A percentile compares a stretch with the other conserved stretches of the same genome.
Evolutionary conservation across 331 rosid genomes (phyloP).

Genomic region (Spiraea crenata): DNA sequence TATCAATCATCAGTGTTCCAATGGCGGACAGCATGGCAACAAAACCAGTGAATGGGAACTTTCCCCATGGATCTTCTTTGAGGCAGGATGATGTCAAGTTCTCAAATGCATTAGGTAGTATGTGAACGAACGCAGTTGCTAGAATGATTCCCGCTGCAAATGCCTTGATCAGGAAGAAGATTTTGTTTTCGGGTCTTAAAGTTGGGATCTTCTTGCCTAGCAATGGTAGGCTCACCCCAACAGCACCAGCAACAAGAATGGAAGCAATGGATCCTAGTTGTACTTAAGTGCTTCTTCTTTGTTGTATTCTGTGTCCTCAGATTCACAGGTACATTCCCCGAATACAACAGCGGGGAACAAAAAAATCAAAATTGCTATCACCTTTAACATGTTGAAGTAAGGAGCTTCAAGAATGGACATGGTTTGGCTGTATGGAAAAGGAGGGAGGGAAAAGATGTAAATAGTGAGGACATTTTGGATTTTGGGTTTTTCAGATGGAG

Average conservation of each 20-base stretch:
- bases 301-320: conserved; percentile 11
- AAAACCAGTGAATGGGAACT: conserved; percentile 55
- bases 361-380: conserved; percentile 10
- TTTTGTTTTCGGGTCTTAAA: conserved; percentile 47
- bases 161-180: conserved; percentile 67
- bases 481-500: background rate
- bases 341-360: conserved; percentile 29
- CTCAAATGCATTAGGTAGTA: conserved; percentile 65
- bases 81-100: conserved; percentile 59
- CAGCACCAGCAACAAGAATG: conserved; percentile 57
- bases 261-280: conserved; percentile 60
- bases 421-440: background rate
- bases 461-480: background rate
- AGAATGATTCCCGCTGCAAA: conserved; percentile 80
- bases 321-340: conserved; percentile 35
- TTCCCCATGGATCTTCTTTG: conserved; percentile 50
- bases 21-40: conserved; percentile 65
- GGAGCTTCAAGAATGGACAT: conserved; percentile 17
- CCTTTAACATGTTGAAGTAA: conserved; percentile 18
- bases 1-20: conserved; percentile 62
- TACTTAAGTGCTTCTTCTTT: conserved; percentile 35
- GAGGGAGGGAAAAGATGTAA: background rate
- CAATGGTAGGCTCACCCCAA: conserved; percentile 64
- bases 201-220: conserved; percentile 53
- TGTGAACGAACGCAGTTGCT: conserved; percentile 68